Base-by-base conservation (phyloP, 768 basidiomycete species). In the Amanita pseudoporphyria region DNA sequence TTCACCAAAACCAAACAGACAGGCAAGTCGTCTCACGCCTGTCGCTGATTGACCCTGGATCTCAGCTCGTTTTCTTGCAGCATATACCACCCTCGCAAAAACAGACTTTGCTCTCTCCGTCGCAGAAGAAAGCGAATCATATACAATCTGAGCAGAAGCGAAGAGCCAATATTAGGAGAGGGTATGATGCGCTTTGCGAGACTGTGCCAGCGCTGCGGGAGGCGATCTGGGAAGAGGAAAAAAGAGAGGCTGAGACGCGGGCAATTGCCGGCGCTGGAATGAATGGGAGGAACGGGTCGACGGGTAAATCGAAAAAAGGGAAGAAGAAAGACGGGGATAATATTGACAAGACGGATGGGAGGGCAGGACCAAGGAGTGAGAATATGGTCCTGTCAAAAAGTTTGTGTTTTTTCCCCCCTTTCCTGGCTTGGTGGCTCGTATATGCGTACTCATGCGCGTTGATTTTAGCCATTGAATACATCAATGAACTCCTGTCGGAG, bases 91-190 rank as follows among this genome's bases (percentile, higher is more conserved):
- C 40, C 4, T 47, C 37, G 32, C 55, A 55, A 39, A 76, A 74
- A 53, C 71, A 70, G 26, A 60, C 73, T 1, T 71, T 92, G 21
- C 74, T 94, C 21, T 82, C 84, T 1, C 79, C 87, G 0, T 82
- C 84, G 2, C 88, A 93, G 71, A 94, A 94, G 63, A 89, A 93
- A 61, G 85, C 85, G 35, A 94, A 94, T 58, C 92, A 96, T 60
- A 95, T 96, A 56, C 86, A 89, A 57, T 87, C 84, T 2, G 93
- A 96, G 68, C 91, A 95, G 69, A 94, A 94, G 64, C 82, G 93
- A 21, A 79, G 93, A 28, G 89, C 89, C 12, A 93, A 92, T 58
- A 95, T 96, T 45, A 76, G 90, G 9, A 69, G 82, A 33, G 93
- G 91, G 9, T 95, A 95, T 61, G 92, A 94, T 57, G 81, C 84